Evolutionary conservation across 169 alveolate species (phyloP).

Genomic region (Pseudocohnilembus persalinus): DNA sequence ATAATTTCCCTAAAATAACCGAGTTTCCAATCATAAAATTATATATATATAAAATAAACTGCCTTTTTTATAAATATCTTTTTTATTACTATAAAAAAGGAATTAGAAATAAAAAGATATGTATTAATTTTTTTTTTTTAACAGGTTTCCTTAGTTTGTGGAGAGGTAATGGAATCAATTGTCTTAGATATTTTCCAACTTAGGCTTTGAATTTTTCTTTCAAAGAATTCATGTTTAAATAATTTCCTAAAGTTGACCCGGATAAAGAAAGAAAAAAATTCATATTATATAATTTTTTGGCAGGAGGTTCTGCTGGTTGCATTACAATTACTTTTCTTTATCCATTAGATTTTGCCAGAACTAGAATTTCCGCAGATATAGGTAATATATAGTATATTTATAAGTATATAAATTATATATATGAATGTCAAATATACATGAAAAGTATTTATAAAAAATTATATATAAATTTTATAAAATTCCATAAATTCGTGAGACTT

Average conservation of each 20-base stretch:
- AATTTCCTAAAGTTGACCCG: background rate
- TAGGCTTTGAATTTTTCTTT: conserved; percentile 54
- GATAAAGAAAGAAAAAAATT: conserved; percentile 44
- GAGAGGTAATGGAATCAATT: conserved; percentile 96
- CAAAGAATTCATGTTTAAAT: conserved; percentile 33
- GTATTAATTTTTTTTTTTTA: too few relatives aligned
- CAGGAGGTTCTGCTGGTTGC: conserved; percentile 95
- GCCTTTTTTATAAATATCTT: too few relatives aligned
- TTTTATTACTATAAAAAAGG: too few relatives aligned
- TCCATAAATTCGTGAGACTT: too few relatives aligned
- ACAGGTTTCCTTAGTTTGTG: conserved; percentile 87
- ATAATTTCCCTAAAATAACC: too few relatives aligned
- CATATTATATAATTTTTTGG: conserved; percentile 86
- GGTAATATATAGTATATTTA: conserved; percentile 50
- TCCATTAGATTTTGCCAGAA: conserved; percentile 96
- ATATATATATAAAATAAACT: too few relatives aligned
- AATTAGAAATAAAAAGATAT: too few relatives aligned
- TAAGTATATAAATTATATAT: too few relatives aligned
- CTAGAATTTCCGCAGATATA: conserved; percentile 95
- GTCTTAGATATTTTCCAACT: conserved; percentile 74
- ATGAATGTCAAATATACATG: too few relatives aligned
- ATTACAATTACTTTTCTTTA: conserved; percentile 90
- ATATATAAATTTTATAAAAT: too few relatives aligned
- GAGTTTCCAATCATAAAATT: too few relatives aligned
- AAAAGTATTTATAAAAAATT: too few relatives aligned